Conservation (phyloP, 371 early-diverging fungal genomes). For the Encephalitozoon cuniculi region DNA sequence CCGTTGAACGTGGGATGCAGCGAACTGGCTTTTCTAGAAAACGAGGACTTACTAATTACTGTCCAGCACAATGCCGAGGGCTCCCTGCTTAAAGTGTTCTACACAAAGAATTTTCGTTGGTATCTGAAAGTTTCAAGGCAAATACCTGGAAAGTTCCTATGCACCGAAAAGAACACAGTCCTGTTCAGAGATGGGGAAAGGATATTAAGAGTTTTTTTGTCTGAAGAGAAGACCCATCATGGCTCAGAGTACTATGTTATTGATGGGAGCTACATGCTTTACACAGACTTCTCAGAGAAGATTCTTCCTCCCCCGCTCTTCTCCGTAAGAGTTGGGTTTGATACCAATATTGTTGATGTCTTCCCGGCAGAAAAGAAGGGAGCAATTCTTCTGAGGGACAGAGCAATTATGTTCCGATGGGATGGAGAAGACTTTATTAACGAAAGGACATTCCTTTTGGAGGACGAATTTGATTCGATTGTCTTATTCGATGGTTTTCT, state of each 20-base stretch:
- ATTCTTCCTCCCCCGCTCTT: conserved; percentile 8
- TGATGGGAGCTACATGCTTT: conserved; percentile 3
- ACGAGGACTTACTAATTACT: background rate
- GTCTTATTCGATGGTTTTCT: background rate
- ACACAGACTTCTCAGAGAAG: background rate
- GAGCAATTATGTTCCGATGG: background rate
- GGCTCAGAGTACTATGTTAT: background rate
- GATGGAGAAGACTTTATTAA: background rate
- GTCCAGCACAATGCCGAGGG: background rate
- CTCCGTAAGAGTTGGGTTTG: background rate
- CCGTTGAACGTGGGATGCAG: background rate
- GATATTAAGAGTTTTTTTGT: background rate
- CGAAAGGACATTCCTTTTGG: background rate
- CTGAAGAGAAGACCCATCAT: background rate
- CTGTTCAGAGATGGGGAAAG: background rate
- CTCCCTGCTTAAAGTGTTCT: background rate
- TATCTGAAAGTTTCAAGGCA: background rate
- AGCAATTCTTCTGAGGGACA: background rate
- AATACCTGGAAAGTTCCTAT: background rate
- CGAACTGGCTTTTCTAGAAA: background rate
- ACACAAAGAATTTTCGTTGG: conserved; percentile 23
- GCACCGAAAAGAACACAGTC: background rate
- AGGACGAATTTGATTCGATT: background rate
- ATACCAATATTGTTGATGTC: background rate
- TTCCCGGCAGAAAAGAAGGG: background rate